phyloP scores from a whole-genome alignment of 1,284 basidiomycete species.

The Trichosporon sp. region DNA sequence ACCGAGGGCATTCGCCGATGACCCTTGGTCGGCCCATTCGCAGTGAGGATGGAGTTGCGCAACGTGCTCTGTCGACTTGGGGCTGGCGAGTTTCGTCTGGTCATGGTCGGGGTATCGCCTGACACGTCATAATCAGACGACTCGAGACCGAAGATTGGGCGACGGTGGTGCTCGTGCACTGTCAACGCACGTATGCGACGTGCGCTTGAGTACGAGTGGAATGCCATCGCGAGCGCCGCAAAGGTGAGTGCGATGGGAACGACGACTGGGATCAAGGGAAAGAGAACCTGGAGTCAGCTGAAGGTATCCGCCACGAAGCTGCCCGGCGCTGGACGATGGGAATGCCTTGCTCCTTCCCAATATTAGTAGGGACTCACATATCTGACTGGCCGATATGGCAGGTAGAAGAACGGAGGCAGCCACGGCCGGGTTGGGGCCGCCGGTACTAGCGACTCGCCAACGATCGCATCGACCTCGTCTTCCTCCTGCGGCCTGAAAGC shows the following conservation, averaged over 20 bases:
- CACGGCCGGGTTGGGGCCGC: background rate
- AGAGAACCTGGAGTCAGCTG: slow-evolving; percentile 20
- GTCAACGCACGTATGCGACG: slow-evolving; percentile 7
- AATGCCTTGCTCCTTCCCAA: background rate
- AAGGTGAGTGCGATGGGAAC: slow-evolving; percentile 29
- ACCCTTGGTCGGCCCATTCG: no score
- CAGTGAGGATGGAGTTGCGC: background rate
- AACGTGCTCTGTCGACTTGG: background rate
- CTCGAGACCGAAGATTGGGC: background rate
- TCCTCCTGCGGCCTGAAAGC: slow-evolving; percentile 19
- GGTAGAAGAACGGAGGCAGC: slow-evolving; percentile 33
- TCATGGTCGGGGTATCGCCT: background rate
- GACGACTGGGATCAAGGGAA: slow-evolving; percentile 30
- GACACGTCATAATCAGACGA: background rate
- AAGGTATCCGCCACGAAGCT: no score
- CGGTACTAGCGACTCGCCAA: slow-evolving; percentile 1
- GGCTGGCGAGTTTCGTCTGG: background rate
- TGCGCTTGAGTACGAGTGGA: slow-evolving; percentile 24
- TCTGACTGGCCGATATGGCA: slow-evolving; percentile 28
- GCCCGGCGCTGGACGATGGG: no score
- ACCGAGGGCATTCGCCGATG: no score
- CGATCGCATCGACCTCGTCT: slow-evolving; percentile 22
- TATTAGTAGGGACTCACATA: slow-evolving; percentile 40
- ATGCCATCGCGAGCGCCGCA: slow-evolving; percentile 21
- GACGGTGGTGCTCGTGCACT: background rate